These are phyloP conservation scores for Tetrapisispora fleetii DNA, from an alignment of 805 yeast genomes.

Conservation along the genomic window DNA sequence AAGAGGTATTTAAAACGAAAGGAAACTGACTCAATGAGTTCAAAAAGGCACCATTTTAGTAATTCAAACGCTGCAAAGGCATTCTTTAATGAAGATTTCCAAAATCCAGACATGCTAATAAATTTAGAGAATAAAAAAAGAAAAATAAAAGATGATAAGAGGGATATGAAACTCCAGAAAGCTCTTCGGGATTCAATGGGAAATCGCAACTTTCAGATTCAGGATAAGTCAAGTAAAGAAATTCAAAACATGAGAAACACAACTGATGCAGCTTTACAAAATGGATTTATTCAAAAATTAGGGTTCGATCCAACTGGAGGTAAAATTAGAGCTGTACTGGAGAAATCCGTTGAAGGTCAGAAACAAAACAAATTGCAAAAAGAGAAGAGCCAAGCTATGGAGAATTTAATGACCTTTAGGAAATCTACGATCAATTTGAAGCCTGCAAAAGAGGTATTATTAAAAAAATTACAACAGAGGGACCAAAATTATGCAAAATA, in stretches of 20 bases:
- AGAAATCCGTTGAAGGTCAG: slow-evolving; percentile 6
- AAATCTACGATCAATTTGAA: slow-evolving; percentile 29
- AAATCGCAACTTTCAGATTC: slow-evolving; percentile 2
- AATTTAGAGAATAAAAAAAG: slow-evolving; percentile 32
- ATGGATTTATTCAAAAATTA: slow-evolving; percentile 31
- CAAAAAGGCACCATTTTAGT: slow-evolving; percentile 30
- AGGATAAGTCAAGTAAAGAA: slow-evolving; percentile 11
- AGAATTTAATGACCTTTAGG: slow-evolving; percentile 26
- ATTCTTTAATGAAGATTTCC: slow-evolving; percentile 41
- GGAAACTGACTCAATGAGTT: slow-evolving; percentile 4
- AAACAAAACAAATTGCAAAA: slow-evolving; percentile 5
- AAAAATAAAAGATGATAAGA: slow-evolving; percentile 32
- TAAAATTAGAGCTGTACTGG: slow-evolving; percentile 13
- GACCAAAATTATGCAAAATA: slow-evolving; percentile 24
- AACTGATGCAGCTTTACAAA: slow-evolving; percentile 33
- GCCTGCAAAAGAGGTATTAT: slow-evolving; percentile 25
- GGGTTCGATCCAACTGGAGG: slow-evolving; percentile 46
- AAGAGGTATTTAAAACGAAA: slow-evolving; percentile 18
- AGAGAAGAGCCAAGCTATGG: slow-evolving; percentile 16
- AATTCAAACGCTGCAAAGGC: slow-evolving; percentile 37
- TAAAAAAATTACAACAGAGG: slow-evolving; percentile 22
- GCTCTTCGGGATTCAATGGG: slow-evolving; percentile 18
- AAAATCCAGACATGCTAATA: slow-evolving; percentile 37
- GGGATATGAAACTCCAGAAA: slow-evolving; percentile 23
- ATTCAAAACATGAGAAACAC: slow-evolving; percentile 22